Evolutionary conservation across 192 early-diverging fungal genomes (phyloP).

Genomic region (Linnemannia zychae): DNA sequence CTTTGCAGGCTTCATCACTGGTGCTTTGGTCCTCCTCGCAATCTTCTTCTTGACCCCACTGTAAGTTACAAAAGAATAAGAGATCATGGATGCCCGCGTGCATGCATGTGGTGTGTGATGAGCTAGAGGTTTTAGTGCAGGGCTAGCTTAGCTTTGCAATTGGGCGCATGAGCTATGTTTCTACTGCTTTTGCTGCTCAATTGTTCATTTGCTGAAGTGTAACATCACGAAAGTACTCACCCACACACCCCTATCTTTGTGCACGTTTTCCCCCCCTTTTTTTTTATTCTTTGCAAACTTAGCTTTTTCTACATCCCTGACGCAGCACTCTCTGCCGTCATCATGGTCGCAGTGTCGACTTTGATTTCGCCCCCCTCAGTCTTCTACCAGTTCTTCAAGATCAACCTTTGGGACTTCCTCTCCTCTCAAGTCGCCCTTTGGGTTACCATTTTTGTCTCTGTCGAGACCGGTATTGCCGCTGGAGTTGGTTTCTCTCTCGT

Average conservation of each 20-base stretch:
- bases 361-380: slow-evolving; percentile 55
- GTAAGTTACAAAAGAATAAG: slow-evolving; percentile 32
- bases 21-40: slow-evolving; percentile 82
- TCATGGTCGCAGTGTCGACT: slow-evolving; percentile 49
- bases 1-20: slow-evolving; percentile 82
- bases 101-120: slow-evolving; percentile 1
- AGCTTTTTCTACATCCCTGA: slow-evolving; percentile 89
- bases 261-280: background rate
- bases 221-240: background rate
- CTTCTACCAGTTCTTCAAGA: slow-evolving; percentile 55
- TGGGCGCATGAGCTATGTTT: background rate
- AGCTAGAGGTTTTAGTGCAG: background rate
- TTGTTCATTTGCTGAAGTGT: background rate
- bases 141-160: background rate
- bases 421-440: slow-evolving; percentile 52
- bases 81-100: background rate
- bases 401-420: slow-evolving; percentile 55
- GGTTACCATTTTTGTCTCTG: slow-evolving; percentile 73
- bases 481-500: slow-evolving; percentile 79
- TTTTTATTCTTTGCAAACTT: background rate
- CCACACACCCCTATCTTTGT: background rate
- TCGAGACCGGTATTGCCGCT: slow-evolving; percentile 83
- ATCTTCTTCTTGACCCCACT: slow-evolving; percentile 84
- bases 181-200: too few species aligned
- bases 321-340: slow-evolving; percentile 70